Conservation (phyloP, 441 rosid species). For the Erodium texanum region DNA sequence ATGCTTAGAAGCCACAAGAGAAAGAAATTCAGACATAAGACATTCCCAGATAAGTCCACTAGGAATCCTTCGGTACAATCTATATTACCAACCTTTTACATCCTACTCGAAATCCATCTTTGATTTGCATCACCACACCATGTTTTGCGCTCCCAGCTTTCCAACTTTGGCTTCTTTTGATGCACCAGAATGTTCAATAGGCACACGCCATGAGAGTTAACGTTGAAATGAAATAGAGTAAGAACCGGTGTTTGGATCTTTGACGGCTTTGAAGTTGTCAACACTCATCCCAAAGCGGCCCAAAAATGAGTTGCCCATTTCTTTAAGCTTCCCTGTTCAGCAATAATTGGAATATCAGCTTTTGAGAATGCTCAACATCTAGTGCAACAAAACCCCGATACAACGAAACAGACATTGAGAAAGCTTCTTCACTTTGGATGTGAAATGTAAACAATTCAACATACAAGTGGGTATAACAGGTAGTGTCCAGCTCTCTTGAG, state of each 20-base stretch:
- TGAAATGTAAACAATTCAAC: background rate
- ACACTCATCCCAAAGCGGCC: conserved; percentile 88
- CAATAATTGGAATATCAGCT: too few relatives aligned
- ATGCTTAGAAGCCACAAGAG: background rate
- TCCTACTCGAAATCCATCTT: background rate
- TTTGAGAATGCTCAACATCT: too few relatives aligned
- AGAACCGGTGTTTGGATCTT: conserved; percentile 92
- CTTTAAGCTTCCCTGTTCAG: conserved; percentile 74
- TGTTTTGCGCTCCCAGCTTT: background rate
- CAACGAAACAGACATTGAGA: background rate
- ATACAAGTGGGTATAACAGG: background rate
- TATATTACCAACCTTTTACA: background rate
- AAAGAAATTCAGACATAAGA: background rate
- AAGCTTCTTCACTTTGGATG: background rate
- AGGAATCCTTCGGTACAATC: background rate
- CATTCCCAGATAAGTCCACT: background rate
- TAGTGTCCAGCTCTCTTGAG: background rate
- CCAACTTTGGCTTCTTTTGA: background rate
- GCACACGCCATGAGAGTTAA: conserved; percentile 21
- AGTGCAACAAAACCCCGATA: too few relatives aligned
- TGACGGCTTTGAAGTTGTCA: conserved; percentile 88
- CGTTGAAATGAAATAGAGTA: conserved; percentile 75
- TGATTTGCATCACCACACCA: background rate
- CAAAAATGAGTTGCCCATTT: conserved; percentile 74
- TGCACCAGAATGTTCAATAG: background rate